Conservation (phyloP, 73 alveolate genomes). For the Diophrys sp. region DNA sequence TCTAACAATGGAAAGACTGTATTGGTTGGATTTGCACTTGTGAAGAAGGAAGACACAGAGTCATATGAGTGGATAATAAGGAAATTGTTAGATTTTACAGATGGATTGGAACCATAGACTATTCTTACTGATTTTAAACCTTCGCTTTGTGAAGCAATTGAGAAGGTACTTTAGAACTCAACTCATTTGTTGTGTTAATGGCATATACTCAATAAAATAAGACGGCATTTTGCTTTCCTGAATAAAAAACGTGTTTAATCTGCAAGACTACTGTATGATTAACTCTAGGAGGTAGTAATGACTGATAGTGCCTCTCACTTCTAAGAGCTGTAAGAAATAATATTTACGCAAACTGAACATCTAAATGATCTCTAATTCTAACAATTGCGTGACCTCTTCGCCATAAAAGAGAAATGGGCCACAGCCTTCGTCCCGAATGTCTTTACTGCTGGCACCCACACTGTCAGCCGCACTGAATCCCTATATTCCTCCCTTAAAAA, state of each 20-base stretch:
- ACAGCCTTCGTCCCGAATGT: constrained; percentile 31
- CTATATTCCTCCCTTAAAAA: constrained; percentile 33
- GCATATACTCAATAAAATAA: constrained; percentile 38
- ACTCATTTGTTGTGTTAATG: constrained; percentile 54
- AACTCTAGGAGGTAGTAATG: constrained; percentile 24
- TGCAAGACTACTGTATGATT: constrained; percentile 30
- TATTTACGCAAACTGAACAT: constrained; percentile 22
- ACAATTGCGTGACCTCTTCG: constrained; percentile 20
- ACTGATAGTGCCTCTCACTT: constrained; percentile 38
- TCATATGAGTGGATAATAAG: constrained; percentile 39
- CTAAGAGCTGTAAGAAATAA: constrained; percentile 35
- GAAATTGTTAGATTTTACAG: constrained; percentile 21
- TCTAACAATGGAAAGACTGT: constrained; percentile 43
- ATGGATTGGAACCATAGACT: constrained; percentile 43
- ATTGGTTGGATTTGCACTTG: constrained; percentile 34
- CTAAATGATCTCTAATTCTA: constrained; percentile 24
- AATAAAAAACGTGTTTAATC: constrained; percentile 26
- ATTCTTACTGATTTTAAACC: constrained; percentile 51
- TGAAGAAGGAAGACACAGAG: constrained; percentile 40
- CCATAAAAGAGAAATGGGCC: constrained; percentile 57
- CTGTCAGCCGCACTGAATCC: constrained; percentile 34
- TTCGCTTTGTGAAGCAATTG: constrained; percentile 46
- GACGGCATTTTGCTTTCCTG: constrained; percentile 42
- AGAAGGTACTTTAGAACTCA: constrained; percentile 20
- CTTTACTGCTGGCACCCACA: constrained; percentile 34